Percentiles rank a stretch among this genome's conserved stretches.
Evolutionary conservation across 495 filamentous ascomycete genomes (phyloP).

Genomic region (Echria macrotheca): DNA sequence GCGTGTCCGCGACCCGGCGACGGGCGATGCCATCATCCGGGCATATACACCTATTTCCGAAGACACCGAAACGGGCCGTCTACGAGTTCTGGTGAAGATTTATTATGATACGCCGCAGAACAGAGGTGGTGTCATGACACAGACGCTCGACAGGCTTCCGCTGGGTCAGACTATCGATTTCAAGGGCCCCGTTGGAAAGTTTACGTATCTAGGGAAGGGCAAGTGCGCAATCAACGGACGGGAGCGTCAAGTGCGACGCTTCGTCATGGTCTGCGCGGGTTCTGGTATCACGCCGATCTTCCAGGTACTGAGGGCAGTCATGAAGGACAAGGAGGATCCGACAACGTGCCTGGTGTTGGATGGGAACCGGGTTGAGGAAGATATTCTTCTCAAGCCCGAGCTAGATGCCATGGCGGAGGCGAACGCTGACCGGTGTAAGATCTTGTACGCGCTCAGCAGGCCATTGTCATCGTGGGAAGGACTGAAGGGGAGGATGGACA

Average conservation of each 20-base stretch:
- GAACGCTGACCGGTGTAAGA: constrained; percentile 51
- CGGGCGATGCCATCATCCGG: constrained; percentile 68
- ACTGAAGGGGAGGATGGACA: constrained; percentile 61
- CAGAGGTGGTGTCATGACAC: constrained; percentile 77
- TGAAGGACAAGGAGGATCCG: constrained; percentile 36
- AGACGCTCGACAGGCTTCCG: constrained; percentile 67
- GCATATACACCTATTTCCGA: constrained; percentile 86
- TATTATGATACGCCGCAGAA: constrained; percentile 58
- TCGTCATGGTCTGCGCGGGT: constrained; percentile 88
- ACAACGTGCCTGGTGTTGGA: constrained; percentile 65
- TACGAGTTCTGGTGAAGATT: constrained; percentile 79
- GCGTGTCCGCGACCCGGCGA: constrained; percentile 65
- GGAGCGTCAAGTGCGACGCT: constrained; percentile 54
- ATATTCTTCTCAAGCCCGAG: constrained; percentile 78
- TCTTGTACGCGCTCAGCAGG: constrained; percentile 71
- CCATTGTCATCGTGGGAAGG: constrained; percentile 63
- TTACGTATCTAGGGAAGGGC: constrained; percentile 71
- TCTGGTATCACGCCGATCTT: constrained; percentile 90
- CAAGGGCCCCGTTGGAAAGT: constrained; percentile 88
- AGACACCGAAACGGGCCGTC: constrained; percentile 50
- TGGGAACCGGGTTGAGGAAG: constrained; percentile 73
- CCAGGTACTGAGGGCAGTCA: constrained; percentile 76
- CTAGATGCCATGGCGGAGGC: constrained; percentile 56
- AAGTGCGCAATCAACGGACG: constrained; percentile 56
- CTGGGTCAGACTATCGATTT: constrained; percentile 71